Conservation (phyloP, 2,329 filamentous ascomycete species). For the Trichocomaceae sp. region DNA sequence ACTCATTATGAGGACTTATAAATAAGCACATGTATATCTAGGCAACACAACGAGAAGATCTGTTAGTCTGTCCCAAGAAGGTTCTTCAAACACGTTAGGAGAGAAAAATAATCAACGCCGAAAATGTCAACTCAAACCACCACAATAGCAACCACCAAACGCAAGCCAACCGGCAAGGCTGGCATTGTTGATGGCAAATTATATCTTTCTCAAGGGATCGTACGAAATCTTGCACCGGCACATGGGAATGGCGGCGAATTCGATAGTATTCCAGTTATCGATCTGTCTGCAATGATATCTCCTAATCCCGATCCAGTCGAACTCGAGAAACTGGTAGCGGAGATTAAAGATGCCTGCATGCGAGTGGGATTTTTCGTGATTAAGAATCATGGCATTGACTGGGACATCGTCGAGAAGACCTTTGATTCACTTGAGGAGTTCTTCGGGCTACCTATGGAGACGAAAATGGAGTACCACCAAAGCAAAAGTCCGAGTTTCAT, state of each 20-base stretch:
- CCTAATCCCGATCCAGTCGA: background rate
- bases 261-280: background rate
- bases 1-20: background rate
- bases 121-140: background rate
- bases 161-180: background rate
- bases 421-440: background rate
- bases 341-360: background rate
- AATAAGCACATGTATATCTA: background rate
- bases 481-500: background rate
- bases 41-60: background rate
- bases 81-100: background rate
- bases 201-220: background rate
- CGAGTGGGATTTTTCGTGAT: background rate
- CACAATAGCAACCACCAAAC: background rate
- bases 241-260: background rate
- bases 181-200: background rate
- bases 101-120: background rate
- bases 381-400: background rate
- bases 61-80: too few relatives aligned
- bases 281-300: background rate
- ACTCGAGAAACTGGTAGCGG: background rate
- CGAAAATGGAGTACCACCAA: background rate
- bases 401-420: background rate
- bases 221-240: background rate
- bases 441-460: background rate